These are phyloP conservation scores for Coix lacrymajobi DNA, from an alignment of 176 grass and related monocot species.

Conservation along the genomic window DNA sequence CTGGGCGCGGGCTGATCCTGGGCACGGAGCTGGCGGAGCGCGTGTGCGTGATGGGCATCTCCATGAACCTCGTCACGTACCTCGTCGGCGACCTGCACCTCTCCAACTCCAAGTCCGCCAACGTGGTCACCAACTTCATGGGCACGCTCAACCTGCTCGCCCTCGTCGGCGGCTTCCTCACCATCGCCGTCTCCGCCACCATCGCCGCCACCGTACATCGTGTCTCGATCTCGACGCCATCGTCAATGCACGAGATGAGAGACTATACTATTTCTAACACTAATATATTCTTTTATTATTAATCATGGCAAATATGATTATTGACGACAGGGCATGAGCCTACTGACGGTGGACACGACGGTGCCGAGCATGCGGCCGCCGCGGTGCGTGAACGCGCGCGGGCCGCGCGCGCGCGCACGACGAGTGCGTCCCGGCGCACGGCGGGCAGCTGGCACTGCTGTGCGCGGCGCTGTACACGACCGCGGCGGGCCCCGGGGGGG, in stretches of 20 bases:
- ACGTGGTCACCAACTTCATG: constrained; percentile 67
- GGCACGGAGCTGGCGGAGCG: constrained; percentile 82
- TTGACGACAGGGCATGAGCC: constrained; percentile 46
- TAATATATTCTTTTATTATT: no score
- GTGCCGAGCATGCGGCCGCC: constrained; percentile 46
- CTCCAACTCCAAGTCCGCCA: constrained; percentile 57
- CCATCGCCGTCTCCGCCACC: constrained; percentile 44
- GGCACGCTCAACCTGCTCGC: constrained; percentile 66
- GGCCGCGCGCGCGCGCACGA: neutral
- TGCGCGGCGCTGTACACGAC: constrained; percentile 60
- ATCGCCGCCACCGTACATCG: constrained; percentile 26
- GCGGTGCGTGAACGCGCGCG: constrained; percentile 31
- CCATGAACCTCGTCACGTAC: constrained; percentile 72
- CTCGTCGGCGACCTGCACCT: constrained; percentile 53
- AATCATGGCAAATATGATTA: no score
- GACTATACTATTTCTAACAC: no score
- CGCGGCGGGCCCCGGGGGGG: constrained; percentile 55
- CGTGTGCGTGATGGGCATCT: constrained; percentile 75
- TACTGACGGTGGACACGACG: constrained; percentile 45
- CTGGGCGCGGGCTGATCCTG: constrained; percentile 73
- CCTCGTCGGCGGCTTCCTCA: constrained; percentile 65
- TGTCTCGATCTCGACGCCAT: no score
- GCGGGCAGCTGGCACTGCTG: constrained; percentile 51
- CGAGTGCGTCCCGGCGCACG: no score
- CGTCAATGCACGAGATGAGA: no score